Evolutionary conservation across 1,284 basidiomycete species (phyloP), one percentile per base, ranked within the genome.

Genomic region (Ustilago curta): DNA sequence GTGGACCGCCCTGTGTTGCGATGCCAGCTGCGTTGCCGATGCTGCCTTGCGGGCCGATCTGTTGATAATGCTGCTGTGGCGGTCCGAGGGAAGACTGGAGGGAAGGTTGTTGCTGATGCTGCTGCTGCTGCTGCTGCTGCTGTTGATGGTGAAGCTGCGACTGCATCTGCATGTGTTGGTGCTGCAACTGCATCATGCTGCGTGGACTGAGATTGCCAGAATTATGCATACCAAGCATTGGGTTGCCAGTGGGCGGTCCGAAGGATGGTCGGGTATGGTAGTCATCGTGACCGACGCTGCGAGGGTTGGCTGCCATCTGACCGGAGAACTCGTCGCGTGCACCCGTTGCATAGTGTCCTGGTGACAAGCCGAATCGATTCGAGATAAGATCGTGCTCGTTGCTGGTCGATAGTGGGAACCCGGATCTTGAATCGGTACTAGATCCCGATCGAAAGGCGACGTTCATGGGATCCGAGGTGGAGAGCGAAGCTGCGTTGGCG

Each of bases 141-240:
- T 66, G 59, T 21, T 66, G 70, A 8, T 65, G 61, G 18, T 66
- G 69, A 14, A 71, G 72, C 11, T 74, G 76, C 12, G 63, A 59
- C 42, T 76, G 76, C 66, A 77, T 65, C 61, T 81, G 78, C 63
- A 77, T 59, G 60, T 81, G 79, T 39, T 79, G 76, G 18, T 81
- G 77, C 14, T 81, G 79, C 43, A 70, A 59, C 32, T 79, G 78
- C 66, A 81, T 65, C 65, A 81, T 59, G 54, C 78, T 80, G 14
- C 79, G 62, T 43, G 80, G 80, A 47, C 78, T 80, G 40, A 81
- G 62, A 45, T 77, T 79, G 48, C 76, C 77, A 8, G 69, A 53
- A 14, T 55, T 63, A 11, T 61, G 66, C 54, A 72, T 57, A 23
- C 53, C 59, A 21, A 69, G 62, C 63, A 78, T 68, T 19, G 40